Evolutionary conservation across 129 eudicot species (phyloP), one percentile per base, ranked within the genome.

Genomic region (Scalesia atractyloides): DNA sequence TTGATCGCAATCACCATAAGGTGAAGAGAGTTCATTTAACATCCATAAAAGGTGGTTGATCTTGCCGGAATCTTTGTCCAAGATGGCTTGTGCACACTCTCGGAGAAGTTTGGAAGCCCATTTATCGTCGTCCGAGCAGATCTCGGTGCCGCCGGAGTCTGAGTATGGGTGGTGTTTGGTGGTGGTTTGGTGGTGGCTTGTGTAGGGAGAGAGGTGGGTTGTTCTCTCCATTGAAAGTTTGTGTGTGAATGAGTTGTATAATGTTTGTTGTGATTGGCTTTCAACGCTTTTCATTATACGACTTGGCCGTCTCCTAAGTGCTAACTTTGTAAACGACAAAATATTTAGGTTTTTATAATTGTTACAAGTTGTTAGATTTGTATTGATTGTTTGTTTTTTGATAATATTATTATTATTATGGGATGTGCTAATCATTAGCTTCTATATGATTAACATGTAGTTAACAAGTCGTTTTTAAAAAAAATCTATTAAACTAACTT

Each of bases 1-100:
- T 66, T 92, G 96, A 70, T 89, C 89, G 73, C 85, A 83, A 73
- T 92, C 97, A 36, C 97, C 97, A 24, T 89, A 89, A 1, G 97
- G 94, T 5, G 97, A 92, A 0, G 91, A 81, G 0, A 92, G 86
- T 77, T 92, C 97, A 41, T 88, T 91, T 39, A 91, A 46, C 96
- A 88, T 83, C 96, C 97, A 91, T 48, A 91, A 54, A 24, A 91
- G 87, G 65, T 91, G 96, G 66, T 91, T 86, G 84, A 82, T 84
- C 82, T 86, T 88, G 64, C 54, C 72, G 0, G 90, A 86, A 65
- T 91, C 91, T 73, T 84, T 91, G 0, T 86, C 87, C 3, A 83
- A 77, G n/a, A 91, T 81, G 52, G 97, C 96, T 20, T 70, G 77
- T 15, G 96, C 96, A 65, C 92, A 86, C 77, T 91, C 91, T 15